Base-by-base conservation (phyloP, 2,329 filamentous ascomycete genomes). In the Penicillium sp. region DNA sequence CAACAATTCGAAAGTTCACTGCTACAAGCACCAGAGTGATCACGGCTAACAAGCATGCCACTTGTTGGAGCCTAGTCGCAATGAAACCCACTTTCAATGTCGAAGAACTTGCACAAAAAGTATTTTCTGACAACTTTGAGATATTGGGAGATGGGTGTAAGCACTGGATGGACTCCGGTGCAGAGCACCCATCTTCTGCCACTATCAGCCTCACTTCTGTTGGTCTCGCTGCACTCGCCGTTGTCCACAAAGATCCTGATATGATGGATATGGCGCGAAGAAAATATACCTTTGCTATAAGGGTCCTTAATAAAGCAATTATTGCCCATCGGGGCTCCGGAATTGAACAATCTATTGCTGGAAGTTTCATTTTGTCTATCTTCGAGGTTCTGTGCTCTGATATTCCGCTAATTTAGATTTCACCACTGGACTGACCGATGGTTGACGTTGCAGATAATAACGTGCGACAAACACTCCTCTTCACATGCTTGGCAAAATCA, bases 171-270 rank as follows among this genome's bases (percentile, higher is more conserved):
- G 44, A 49, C 9, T 26, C 22, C 14, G 5, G 22, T 12, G 28
- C 37, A n/a, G 36, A 19, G 11, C 4, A n/a, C 8, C 35, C 28
- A 4, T 53, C 50, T n/a, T 42, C 36, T 6, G 19, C 19, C 6
- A 54, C 33, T 12, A 49, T 43, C 16, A 54, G 51, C n/a, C 16
- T 54, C 17, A 41, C 43, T 22, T 54, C 44, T 12, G 51, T 54
- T n/a, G 51, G 51, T 16, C 51, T 54, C 16, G 51, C 51, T 26
- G 51, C 51, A 19, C 36, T 54, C 4, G 51, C 51, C 4, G 12
- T 49, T n/a, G 38, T 48, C 43, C 51, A 48, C 6, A 48, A 54
- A 28, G 44, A 54, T 17, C 51, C 44, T 6, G 5, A 36, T 11
- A 36, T 54, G 30, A 48, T 54, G 51, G 12, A 49, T 26, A 12